Evolutionary conservation across 2,329 filamentous ascomycete species (phyloP), one percentile per base, ranked within the genome.

Genomic region (Cercospora canescens): DNA sequence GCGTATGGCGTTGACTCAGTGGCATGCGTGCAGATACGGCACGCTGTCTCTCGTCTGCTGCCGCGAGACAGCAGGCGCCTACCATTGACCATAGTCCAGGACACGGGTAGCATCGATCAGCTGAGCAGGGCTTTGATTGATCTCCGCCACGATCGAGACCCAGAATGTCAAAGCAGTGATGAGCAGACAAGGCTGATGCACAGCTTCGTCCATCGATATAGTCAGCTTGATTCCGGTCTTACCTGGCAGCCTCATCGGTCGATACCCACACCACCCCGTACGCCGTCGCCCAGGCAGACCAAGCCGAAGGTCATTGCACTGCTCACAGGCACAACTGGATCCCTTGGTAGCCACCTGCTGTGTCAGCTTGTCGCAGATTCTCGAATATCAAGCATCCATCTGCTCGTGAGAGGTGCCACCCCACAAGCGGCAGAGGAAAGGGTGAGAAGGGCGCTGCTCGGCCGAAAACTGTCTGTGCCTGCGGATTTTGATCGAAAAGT

Each of bases 1-100:
- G 79, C 81, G 0, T 83, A 84, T 67, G 87, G 87, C 0, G 82
- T 90, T 0, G 87, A 90, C 72, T 90, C 88, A 0, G 83, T 87
- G 1, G 81, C 83, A 0, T 85, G 83, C 60, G 83, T 87, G 66
- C 84, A 84, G 62, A 81, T 89, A 21, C 76, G 84, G 16, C 74
- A 75, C 35, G 74, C 75, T 11, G 68, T 82, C 9, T 73, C 73
- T 34, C 70, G 71, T 48, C 69, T 83, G 6, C 69, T 81, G n/a
- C 77, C 78, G 1, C 60, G 74, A 8, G 71, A 69, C 45, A 60
- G 75, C n/a, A 67, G 72, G 30, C 71, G 76, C 0, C 72, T 89
- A 1, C 86, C 87, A 0, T 78, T 85, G 66, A 89, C 86, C 64
- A 74, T 89, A 1, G 82, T 90, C 0, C 88, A 89, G 68, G 86